These are phyloP conservation scores for Viola odorata DNA, from an alignment of 345 rosid species.

Conservation along the genomic window DNA sequence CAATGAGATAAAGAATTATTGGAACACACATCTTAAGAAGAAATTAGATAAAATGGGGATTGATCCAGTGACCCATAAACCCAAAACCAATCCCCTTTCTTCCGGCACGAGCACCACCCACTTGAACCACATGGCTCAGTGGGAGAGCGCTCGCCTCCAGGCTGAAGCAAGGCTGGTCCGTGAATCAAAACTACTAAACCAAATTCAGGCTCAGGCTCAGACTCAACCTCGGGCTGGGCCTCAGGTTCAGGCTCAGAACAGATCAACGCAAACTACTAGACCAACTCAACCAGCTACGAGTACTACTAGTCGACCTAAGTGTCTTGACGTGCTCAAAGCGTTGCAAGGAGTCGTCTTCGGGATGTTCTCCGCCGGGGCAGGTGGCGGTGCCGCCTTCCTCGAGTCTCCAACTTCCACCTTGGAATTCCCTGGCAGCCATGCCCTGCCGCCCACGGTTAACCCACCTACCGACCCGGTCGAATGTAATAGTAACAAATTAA, in stretches of 20 bases:
- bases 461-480: no score
- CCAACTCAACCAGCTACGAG: no score
- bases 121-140: constrained; percentile 34
- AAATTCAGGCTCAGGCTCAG: not conserved
- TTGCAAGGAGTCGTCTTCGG: constrained; percentile 36
- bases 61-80: constrained; percentile 7
- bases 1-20: constrained; percentile 14
- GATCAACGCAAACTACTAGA: no score
- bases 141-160: constrained; percentile 36
- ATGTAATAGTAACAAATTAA: no score
- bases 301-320: constrained; percentile 22
- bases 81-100: constrained; percentile 7
- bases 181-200: not conserved
- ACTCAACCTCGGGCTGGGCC: not conserved
- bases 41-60: constrained; percentile 14
- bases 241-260: not conserved
- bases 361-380: constrained; percentile 14
- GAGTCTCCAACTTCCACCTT: constrained; percentile 35
- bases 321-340: constrained; percentile 44
- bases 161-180: constrained; percentile 29
- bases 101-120: constrained; percentile 2
- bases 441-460: not conserved
- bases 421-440: constrained; percentile 13
- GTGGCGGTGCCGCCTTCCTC: constrained; percentile 7
- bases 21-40: constrained; percentile 15